A percentile compares a stretch with the other conserved stretches of the same genome.
These are phyloP conservation scores for Alternaria atra DNA, from an alignment of 2,329 filamentous ascomycete species.

Conservation along the genomic window DNA sequence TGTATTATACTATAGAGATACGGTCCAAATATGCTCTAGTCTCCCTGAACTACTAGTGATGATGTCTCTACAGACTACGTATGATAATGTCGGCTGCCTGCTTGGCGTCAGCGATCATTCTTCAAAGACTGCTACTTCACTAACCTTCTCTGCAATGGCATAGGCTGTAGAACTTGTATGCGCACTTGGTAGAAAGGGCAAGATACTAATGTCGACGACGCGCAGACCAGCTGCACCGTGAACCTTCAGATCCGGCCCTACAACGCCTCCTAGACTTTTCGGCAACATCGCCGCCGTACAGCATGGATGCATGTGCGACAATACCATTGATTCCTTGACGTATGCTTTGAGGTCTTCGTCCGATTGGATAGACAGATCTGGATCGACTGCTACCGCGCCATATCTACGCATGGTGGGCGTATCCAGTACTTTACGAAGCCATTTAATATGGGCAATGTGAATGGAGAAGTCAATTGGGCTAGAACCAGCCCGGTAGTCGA, in stretches of 20 bases:
- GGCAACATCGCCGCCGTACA: conserved; percentile 18
- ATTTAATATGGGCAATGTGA: conserved; percentile 9
- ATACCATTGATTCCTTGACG: conserved; percentile 1
- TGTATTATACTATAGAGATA: not conserved
- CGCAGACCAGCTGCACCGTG: conserved; percentile 7
- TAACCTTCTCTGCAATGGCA: conserved; percentile 12
- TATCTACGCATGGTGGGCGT: conserved; percentile 8
- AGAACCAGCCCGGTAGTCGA: conserved; percentile 39
- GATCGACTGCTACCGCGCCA: conserved; percentile 7
- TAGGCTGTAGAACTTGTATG: conserved; percentile 13
- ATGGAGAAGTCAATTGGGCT: conserved; percentile 38
- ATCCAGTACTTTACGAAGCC: conserved; percentile 3
- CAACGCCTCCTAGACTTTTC: not conserved
- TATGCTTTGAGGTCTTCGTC: conserved; percentile 10
- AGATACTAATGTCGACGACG: conserved; percentile 12
- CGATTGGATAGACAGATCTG: conserved; percentile 6
- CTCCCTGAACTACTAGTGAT: not conserved
- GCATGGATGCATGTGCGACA: conserved; percentile 18
- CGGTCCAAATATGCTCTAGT: not conserved
- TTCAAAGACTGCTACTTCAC: not conserved
- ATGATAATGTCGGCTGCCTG: not conserved
- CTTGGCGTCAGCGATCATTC: not conserved
- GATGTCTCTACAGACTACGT: not conserved
- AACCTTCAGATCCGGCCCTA: conserved; percentile 9
- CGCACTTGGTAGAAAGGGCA: conserved; percentile 10